A percentile compares a stretch with the other conserved stretches of the same genome.
Conservation (phyloP, 140 eudicot species). For the Bidens hawaiensis region DNA sequence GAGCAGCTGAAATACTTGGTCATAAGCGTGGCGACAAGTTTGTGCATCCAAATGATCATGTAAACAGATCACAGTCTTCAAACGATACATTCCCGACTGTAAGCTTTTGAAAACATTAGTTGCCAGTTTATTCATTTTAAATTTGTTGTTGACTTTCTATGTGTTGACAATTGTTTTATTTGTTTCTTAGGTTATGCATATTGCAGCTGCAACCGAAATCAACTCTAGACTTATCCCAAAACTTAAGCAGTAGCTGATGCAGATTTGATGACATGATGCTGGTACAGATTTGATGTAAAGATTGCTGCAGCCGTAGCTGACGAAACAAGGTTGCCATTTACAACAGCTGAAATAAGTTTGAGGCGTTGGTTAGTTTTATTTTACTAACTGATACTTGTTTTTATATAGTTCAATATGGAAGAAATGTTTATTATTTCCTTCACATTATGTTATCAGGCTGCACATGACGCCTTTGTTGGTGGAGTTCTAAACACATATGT, state of each 20-base stretch:
- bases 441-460: slow-evolving; percentile 56
- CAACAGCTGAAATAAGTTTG: slow-evolving; percentile 98
- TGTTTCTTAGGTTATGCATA: slow-evolving; percentile 82
- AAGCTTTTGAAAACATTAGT: slow-evolving; percentile 31
- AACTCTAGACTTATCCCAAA: slow-evolving; percentile 80
- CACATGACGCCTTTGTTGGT: slow-evolving; percentile 97
- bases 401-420: background rate
- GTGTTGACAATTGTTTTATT: slow-evolving; percentile 5
- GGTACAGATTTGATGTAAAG: slow-evolving; percentile 82
- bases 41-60: slow-evolving; percentile 99
- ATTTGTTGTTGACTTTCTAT: slow-evolving; percentile 5
- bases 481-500: slow-evolving; percentile 89
- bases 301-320: slow-evolving; percentile 97
- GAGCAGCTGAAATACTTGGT: slow-evolving; percentile 98
- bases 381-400: slow-evolving; percentile 4
- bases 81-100: slow-evolving; percentile 97
- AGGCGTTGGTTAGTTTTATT: slow-evolving; percentile 69
- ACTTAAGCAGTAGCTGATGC: slow-evolving; percentile 67
- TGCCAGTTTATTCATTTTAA: no score
- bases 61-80: slow-evolving; percentile 95
- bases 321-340: slow-evolving; percentile 87
- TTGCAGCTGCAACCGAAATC: slow-evolving; percentile 88
- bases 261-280: background rate
- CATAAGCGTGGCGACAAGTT: slow-evolving; percentile 82
- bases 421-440: slow-evolving; percentile 14